Conservation (phyloP, 805 yeast genomes). For the Lipomyces starkeyi region DNA sequence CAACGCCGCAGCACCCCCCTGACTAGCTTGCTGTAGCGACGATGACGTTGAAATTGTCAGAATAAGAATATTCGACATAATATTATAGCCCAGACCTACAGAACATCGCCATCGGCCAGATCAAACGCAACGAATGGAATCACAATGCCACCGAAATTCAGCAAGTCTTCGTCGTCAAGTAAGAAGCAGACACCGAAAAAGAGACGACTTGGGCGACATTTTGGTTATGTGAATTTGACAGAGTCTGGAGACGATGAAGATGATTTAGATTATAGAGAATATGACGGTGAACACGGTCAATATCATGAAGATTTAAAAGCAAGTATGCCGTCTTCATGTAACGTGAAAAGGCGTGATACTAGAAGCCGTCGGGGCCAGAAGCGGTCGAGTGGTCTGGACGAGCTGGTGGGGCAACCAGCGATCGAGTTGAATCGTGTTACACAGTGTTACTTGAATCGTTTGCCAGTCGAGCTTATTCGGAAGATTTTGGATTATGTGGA, state of each 20-base stretch:
- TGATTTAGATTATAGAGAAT: conserved; percentile 27
- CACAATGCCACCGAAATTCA: background rate
- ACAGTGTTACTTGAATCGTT: conserved; percentile 8
- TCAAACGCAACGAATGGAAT: background rate
- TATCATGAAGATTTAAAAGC: background rate
- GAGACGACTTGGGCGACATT: conserved; percentile 3
- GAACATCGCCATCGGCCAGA: background rate
- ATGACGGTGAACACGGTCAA: conserved; percentile 7
- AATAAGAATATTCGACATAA: background rate
- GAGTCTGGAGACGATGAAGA: conserved; percentile 34
- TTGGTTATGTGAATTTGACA: conserved; percentile 16
- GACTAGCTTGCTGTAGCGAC: background rate
- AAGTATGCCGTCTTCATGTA: background rate
- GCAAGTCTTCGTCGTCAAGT: conserved; percentile 8
- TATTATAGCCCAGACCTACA: background rate
- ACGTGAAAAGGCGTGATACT: background rate
- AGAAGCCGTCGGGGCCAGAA: background rate
- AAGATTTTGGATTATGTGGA: conserved; percentile 21
- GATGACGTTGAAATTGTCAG: background rate
- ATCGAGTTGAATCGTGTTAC: background rate
- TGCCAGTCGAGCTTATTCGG: conserved; percentile 21
- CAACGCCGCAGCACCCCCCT: conserved; percentile 1
- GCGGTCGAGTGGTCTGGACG: background rate
- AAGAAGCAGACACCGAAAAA: conserved; percentile 6
- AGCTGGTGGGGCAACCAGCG: background rate